phyloP scores from a whole-genome alignment of 2,329 filamentous ascomycete species.

The Ophiostoma ulmi region DNA sequence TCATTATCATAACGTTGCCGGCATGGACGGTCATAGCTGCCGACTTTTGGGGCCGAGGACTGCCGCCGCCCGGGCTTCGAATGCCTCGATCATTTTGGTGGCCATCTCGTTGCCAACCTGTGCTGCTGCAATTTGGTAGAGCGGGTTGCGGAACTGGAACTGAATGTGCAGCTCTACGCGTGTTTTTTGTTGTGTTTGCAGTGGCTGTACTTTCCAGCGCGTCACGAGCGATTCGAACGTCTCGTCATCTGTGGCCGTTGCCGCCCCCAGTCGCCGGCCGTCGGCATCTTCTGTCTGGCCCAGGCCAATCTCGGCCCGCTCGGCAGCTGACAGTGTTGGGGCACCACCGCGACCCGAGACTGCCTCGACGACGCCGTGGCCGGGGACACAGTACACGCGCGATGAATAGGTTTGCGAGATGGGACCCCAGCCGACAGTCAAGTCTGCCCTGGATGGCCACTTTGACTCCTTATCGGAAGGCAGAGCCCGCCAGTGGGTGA shows the following conservation, averaged over 20 bases:
- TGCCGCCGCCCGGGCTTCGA: slow-evolving; percentile 71
- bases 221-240: slow-evolving; percentile 66
- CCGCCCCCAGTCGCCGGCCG: slow-evolving; percentile 21
- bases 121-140: slow-evolving; percentile 76
- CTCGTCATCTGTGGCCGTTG: slow-evolving; percentile 26
- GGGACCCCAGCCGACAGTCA: slow-evolving; percentile 80
- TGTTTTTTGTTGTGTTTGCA: slow-evolving; percentile 43
- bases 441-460: slow-evolving; percentile 69
- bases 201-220: slow-evolving; percentile 59
- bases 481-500: slow-evolving; percentile 61
- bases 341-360: slow-evolving; percentile 49
- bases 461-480: neutral
- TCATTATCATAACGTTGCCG: slow-evolving; percentile 11
- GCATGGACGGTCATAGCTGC: neutral
- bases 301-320: slow-evolving; percentile 32
- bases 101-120: slow-evolving; percentile 81
- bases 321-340: slow-evolving; percentile 40
- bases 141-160: slow-evolving; percentile 82
- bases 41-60: slow-evolving; percentile 32
- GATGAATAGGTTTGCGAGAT: slow-evolving; percentile 81
- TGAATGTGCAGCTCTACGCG: slow-evolving; percentile 71
- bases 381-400: slow-evolving; percentile 69
- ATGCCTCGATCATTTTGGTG: slow-evolving; percentile 84
- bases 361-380: slow-evolving; percentile 63
- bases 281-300: slow-evolving; percentile 23